Evolutionary conservation across 805 yeast genomes (phyloP), one percentile per base, ranked within the genome.

Genomic region (Saccharomyces eubayanus): DNA sequence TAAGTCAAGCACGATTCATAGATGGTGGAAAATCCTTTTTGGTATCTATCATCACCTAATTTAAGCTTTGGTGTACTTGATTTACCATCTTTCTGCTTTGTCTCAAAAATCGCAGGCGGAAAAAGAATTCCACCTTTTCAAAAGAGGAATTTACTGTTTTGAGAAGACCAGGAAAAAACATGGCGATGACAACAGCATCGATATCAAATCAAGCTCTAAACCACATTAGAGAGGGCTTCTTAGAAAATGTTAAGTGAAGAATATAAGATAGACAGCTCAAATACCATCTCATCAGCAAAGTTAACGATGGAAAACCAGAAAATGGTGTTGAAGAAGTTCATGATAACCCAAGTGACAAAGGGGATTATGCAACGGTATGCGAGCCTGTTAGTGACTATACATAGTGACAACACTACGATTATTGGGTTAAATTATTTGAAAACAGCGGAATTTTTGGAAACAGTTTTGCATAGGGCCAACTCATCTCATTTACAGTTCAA

Each of bases 401-500:
- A 6, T 28, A 46, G 21, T 21, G 48, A 46, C 2, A 16, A 16
- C 20, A 16, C 4, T n/a, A 16, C n/a, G 5, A 31, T 28, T 20
- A 51, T 12, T 28, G 28, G 14, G 40, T 29, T 41, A 47, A 31
- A 45, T 50, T 41, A 51, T 9, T 40, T 29, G 28, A 54, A 53
- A 27, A 52, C 54, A n/a, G 30, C 50, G 6, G 31, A 14, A 20
- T 57, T 64, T 46, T 45, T 59, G 30, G 62, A 60, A 46, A 57
- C 49, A 4, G 29, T 64, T 21, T 28, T 63, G 31, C 51, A 31
- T 10, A 58, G 70, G 48, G 56, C 63, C 2, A 54, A 47, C 11
- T 53, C 63, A 1, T 49, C 65, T 2, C 46, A 52, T 31, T 31
- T 50, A 36, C 67, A 63, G 43, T 64, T 64, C 47, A 64, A 64